A percentile compares a stretch with the other conserved stretches of the same genome.
phyloP scores from a whole-genome alignment of 257 asterid genomes.

The Perilla frutescens region DNA sequence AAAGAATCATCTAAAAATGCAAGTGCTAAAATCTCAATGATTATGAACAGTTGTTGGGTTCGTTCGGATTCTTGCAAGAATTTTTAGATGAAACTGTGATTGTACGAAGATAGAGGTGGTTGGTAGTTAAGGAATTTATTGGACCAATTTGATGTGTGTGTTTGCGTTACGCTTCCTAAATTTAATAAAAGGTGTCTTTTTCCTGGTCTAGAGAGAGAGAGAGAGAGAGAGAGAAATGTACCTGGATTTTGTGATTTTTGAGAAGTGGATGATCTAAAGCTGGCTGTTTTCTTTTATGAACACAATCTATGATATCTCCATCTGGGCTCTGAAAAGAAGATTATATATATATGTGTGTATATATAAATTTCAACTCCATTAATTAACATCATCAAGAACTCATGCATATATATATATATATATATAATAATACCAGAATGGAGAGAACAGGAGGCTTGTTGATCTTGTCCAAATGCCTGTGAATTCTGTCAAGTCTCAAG shows the following conservation, averaged over 20 bases:
- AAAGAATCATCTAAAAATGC: too few species aligned
- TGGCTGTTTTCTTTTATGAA: slow-evolving; percentile 84
- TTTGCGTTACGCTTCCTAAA: slow-evolving; percentile 50
- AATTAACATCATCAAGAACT: neutral
- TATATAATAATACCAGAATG: slow-evolving; percentile 57
- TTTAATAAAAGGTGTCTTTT: slow-evolving; percentile 26
- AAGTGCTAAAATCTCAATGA: too few species aligned
- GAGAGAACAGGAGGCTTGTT: slow-evolving; percentile 85
- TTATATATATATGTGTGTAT: neutral
- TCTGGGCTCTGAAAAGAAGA: slow-evolving; percentile 81
- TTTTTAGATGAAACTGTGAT: neutral
- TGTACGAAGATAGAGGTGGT: slow-evolving; percentile 42
- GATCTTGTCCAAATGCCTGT: slow-evolving; percentile 69
- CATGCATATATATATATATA: too few species aligned
- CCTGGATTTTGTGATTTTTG: slow-evolving; percentile 97
- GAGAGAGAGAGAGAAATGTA: slow-evolving; percentile 18
- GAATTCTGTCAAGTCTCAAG: slow-evolving; percentile 80
- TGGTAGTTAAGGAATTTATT: slow-evolving; percentile 53
- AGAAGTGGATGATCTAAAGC: slow-evolving; percentile 97
- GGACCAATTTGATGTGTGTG: slow-evolving; percentile 29
- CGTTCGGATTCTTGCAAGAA: neutral
- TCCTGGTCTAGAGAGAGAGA: slow-evolving; percentile 1
- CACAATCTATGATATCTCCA: slow-evolving; percentile 98
- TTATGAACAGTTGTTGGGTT: slow-evolving; percentile 19
- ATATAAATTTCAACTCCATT: too few species aligned